Conservation (phyloP, 2,329 filamentous ascomycete genomes). For the Colletotrichum australisinense region DNA sequence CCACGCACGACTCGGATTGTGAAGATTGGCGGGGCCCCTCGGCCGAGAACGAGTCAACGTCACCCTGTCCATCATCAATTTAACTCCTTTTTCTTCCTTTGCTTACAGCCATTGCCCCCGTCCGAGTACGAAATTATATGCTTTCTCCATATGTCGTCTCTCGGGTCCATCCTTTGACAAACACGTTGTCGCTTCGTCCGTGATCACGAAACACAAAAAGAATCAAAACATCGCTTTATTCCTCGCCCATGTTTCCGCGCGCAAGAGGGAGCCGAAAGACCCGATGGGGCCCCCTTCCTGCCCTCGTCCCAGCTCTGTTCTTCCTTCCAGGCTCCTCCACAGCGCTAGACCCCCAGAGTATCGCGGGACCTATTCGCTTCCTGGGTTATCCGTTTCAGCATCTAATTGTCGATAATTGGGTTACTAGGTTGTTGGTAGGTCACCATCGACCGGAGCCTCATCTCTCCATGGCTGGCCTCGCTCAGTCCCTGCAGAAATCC, state of each 20-base stretch:
- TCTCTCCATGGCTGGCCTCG: background rate
- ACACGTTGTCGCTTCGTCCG: background rate
- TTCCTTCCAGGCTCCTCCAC: constrained; percentile 2
- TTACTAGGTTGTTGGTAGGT: background rate
- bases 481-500: background rate
- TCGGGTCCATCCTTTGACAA: background rate
- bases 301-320: background rate
- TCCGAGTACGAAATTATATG: background rate
- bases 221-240: background rate
- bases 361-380: background rate
- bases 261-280: background rate
- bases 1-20: constrained; percentile 21
- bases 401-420: background rate
- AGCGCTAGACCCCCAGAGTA: constrained; percentile 16
- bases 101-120: background rate
- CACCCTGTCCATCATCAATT: background rate
- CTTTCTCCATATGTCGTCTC: background rate
- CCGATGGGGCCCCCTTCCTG: background rate
- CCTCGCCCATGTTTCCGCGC: background rate
- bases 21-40: background rate
- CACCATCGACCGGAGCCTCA: background rate
- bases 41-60: constrained; percentile 9
- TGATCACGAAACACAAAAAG: background rate
- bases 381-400: background rate
- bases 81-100: background rate